Evolutionary conservation across 2,329 filamentous ascomycete species (phyloP).

Genomic region (Cercospora brassicicola): DNA sequence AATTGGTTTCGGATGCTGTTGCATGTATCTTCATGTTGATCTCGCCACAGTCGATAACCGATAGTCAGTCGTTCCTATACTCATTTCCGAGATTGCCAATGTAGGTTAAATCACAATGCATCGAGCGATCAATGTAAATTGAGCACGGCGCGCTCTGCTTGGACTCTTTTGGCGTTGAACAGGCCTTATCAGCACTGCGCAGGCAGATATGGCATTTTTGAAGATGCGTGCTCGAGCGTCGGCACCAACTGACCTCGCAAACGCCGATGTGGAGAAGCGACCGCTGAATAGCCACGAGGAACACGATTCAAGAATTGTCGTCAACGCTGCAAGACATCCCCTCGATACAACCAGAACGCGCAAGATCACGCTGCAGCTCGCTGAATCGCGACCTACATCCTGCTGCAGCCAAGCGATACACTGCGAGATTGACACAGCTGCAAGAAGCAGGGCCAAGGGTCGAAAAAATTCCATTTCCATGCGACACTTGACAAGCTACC

Average conservation of each 20-base stretch:
- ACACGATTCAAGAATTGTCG: background rate
- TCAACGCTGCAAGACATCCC: slow-evolving; percentile 16
- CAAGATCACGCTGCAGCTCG: slow-evolving; percentile 3
- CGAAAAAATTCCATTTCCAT: background rate
- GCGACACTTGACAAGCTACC: slow-evolving; percentile 13
- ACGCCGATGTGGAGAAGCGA: slow-evolving; percentile 6
- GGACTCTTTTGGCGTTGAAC: background rate
- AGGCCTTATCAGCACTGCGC: background rate
- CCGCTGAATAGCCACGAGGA: background rate
- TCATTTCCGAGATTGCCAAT: background rate
- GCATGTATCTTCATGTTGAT: background rate
- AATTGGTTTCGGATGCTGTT: background rate
- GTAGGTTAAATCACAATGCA: background rate
- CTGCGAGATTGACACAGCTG: slow-evolving; percentile 1
- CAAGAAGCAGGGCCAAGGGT: slow-evolving; percentile 19
- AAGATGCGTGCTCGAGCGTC: background rate
- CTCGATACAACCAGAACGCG: slow-evolving; percentile 3
- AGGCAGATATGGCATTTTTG: background rate
- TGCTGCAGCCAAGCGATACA: slow-evolving; percentile 11
- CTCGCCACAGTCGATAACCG: background rate
- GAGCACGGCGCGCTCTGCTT: background rate
- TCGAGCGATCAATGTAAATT: background rate
- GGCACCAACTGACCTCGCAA: background rate
- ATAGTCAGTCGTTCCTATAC: background rate
- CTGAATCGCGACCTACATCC: slow-evolving; percentile 12